A percentile compares a stretch with the other conserved stretches of the same genome.
phyloP scores from a whole-genome alignment of 805 yeast species.

The Zygosaccharomyces rouxii region DNA sequence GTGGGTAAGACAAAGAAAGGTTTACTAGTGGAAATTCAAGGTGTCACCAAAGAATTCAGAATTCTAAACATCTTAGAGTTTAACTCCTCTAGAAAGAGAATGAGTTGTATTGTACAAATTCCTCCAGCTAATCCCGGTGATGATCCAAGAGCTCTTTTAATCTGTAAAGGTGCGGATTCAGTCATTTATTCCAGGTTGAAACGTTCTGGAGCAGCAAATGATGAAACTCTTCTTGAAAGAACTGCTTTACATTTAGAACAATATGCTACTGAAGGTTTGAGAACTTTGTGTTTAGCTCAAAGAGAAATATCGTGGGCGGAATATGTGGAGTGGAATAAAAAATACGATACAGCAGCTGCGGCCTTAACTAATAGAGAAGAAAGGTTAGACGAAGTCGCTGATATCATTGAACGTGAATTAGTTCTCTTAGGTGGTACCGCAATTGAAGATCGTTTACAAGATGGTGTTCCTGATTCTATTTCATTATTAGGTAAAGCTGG shows the following conservation, averaged over 20 bases:
- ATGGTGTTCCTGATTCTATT: slow-evolving; percentile 82
- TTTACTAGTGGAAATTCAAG: slow-evolving; percentile 62
- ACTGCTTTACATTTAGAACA: slow-evolving; percentile 75
- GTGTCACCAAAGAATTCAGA: slow-evolving; percentile 65
- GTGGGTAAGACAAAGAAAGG: slow-evolving; percentile 65
- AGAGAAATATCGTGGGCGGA: slow-evolving; percentile 59
- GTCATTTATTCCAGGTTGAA: slow-evolving; percentile 65
- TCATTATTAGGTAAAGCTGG: slow-evolving; percentile 68
- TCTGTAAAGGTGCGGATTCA: slow-evolving; percentile 85
- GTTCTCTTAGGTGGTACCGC: slow-evolving; percentile 77
- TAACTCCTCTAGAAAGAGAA: slow-evolving; percentile 81
- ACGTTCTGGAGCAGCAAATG: slow-evolving; percentile 38
- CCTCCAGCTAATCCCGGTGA: slow-evolving; percentile 46
- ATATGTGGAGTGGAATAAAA: slow-evolving; percentile 58
- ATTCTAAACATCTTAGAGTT: slow-evolving; percentile 68
- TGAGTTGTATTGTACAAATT: slow-evolving; percentile 75
- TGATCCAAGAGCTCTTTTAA: slow-evolving; percentile 56
- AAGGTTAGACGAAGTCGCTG: slow-evolving; percentile 69
- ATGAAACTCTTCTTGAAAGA: slow-evolving; percentile 45
- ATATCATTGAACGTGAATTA: slow-evolving; percentile 63
- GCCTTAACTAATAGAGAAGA: slow-evolving; percentile 62
- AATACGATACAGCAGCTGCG: slow-evolving; percentile 62
- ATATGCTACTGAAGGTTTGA: slow-evolving; percentile 76
- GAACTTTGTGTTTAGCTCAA: slow-evolving; percentile 78
- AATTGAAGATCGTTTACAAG: slow-evolving; percentile 79